Evolutionary conservation across 2,329 filamentous ascomycete species (phyloP).

Genomic region (Colletotrichum sp.): DNA sequence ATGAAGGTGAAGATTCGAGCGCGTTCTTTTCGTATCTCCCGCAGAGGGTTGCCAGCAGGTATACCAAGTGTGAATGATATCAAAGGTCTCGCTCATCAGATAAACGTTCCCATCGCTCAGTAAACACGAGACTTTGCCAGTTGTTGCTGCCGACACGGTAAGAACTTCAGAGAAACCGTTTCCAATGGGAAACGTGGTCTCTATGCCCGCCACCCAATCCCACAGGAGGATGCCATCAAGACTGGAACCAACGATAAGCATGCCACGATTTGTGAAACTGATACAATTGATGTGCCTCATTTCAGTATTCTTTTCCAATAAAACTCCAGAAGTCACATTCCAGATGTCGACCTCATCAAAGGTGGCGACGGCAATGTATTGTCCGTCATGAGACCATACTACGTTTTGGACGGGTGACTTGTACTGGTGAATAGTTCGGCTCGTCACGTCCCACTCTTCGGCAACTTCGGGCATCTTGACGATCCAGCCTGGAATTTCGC

Average conservation of each 20-base stretch:
- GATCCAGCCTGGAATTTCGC: rapidly evolving
- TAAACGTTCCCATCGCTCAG: background rate
- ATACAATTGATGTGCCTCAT: background rate
- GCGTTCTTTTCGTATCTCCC: too few species aligned
- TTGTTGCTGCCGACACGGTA: background rate
- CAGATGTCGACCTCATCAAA: background rate
- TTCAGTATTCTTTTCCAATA: background rate
- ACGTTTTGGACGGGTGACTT: rapidly evolving
- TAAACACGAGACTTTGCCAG: rapidly evolving
- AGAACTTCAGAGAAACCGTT: background rate
- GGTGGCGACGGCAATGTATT: background rate
- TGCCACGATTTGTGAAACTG: background rate
- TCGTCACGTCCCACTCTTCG: background rate
- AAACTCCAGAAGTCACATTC: background rate
- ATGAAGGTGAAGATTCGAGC: too few species aligned
- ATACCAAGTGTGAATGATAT: background rate
- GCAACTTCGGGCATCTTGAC: background rate
- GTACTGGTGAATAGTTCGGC: background rate
- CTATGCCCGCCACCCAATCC: background rate
- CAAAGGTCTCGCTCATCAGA: background rate
- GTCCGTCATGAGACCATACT: background rate
- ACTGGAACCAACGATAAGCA: background rate
- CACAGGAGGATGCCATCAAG: background rate
- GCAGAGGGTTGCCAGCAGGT: background rate
- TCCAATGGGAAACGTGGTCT: background rate